Percentiles rank a stretch among this genome's conserved stretches.
Evolutionary conservation across 176 grass and related monocot genomes (phyloP).

Genomic region (Oryza coarctata): DNA sequence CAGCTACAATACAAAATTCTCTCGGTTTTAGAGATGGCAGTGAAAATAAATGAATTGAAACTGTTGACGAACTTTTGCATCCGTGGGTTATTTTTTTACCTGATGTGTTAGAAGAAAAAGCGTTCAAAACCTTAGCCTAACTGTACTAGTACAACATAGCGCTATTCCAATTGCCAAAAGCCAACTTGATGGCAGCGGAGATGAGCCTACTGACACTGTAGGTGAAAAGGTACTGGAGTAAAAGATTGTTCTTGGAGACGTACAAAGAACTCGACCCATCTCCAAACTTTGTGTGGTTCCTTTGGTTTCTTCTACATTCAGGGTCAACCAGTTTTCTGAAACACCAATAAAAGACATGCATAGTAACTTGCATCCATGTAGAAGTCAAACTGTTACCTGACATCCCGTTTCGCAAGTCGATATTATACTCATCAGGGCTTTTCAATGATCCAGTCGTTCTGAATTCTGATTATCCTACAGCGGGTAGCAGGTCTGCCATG

Average conservation of each 20-base stretch:
- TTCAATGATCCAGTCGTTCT: constrained; percentile 40
- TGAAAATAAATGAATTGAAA: neutral
- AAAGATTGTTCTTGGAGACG: neutral
- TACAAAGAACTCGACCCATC: constrained; percentile 5
- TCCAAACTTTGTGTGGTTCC: neutral
- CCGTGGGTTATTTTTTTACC: neutral
- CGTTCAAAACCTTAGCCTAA: neutral
- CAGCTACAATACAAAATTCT: neutral
- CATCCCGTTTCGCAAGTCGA: constrained; percentile 37
- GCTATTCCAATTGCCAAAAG: neutral
- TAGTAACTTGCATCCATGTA: constrained; percentile 5
- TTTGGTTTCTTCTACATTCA: constrained; percentile 10
- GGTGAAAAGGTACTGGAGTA: constrained; percentile 8
- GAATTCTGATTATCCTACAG: constrained; percentile 41
- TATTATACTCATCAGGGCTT: constrained; percentile 30
- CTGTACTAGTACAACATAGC: neutral
- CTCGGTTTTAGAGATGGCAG: neutral
- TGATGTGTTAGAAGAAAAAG: neutral
- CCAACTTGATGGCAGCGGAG: constrained; percentile 11
- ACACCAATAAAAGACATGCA: neutral
- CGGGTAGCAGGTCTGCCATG: constrained; percentile 30
- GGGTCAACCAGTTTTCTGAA: constrained; percentile 42
- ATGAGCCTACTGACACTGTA: constrained; percentile 10
- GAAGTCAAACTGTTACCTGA: constrained; percentile 43
- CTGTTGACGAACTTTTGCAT: neutral